phyloP scores from a whole-genome alignment of 139 green algal species.

The Coelastrella sp. region DNA sequence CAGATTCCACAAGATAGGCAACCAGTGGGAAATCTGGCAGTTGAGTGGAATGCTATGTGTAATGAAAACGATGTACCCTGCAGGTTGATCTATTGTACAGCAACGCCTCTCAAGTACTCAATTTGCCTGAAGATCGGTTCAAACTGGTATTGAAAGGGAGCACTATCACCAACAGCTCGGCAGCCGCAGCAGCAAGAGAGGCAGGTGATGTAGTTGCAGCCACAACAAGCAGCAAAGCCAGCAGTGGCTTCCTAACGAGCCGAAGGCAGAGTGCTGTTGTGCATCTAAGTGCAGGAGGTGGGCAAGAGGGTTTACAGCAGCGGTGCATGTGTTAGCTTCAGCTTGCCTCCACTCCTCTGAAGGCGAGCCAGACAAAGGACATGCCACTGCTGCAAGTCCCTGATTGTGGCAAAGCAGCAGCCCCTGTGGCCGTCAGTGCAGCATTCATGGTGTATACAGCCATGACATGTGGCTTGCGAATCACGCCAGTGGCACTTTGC shows the following conservation, averaged over 20 bases:
- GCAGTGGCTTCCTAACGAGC: neutral
- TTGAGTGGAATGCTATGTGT: too few relatives aligned
- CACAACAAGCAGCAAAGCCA: neutral
- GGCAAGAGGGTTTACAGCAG: neutral
- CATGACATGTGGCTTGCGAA: neutral
- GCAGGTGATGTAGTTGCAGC: neutral
- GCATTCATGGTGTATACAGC: too few relatives aligned
- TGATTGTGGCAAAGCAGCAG: too few relatives aligned
- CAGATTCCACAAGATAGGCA: too few relatives aligned
- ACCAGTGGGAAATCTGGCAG: too few relatives aligned
- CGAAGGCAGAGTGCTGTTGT: neutral
- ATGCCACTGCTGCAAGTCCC: too few relatives aligned
- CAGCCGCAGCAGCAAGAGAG: slow-evolving; percentile 11
- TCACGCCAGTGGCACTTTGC: neutral
- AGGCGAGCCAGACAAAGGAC: too few relatives aligned
- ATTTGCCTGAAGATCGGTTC: slow-evolving; percentile 22
- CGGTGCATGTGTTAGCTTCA: too few relatives aligned
- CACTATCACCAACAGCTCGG: slow-evolving; percentile 11
- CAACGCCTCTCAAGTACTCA: slow-evolving; percentile 19
- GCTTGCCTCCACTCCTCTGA: too few relatives aligned
- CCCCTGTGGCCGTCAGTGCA: too few relatives aligned
- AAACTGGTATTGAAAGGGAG: slow-evolving; percentile 39
- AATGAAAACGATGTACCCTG: neutral
- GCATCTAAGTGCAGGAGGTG: slow-evolving; percentile 28
- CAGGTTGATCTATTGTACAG: slow-evolving; percentile 32